Evolutionary conservation across 2,329 filamentous ascomycete genomes (phyloP), one percentile per base, ranked within the genome.

Genomic region (Trichophaea hybrida): DNA sequence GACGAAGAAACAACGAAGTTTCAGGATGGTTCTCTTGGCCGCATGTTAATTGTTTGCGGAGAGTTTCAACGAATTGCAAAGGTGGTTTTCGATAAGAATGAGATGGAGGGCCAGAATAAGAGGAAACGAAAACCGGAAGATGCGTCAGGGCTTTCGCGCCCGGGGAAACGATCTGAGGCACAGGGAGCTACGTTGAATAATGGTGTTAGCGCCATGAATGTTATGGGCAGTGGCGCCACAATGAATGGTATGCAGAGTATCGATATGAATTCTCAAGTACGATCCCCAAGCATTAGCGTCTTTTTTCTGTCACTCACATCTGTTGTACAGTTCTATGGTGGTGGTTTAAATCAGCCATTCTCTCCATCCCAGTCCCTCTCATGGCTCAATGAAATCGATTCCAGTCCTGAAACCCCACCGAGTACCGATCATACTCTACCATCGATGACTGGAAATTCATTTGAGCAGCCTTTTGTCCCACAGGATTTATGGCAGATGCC

Each of bases 51-150:
- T 31, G 85, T 97, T 1, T 97, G 91, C 72, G 82, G 87, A n/a
- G 93, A 98, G 69, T 98, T 98, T 68, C 90, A 95, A 71, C 83
- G 93, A 60, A 96, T 98, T 65, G 89, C 89, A 38, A 88, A 85
- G 69, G 82, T 89, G 2, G 88, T 95, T 6, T 83, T 97, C 50
- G 91, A 97, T 61, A 94, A 90, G 71, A 81, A 88, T 0, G 91
- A 97, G 70, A 88, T 85, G 69, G 91, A 97, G 55, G 81, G 86
- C 38, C 79, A 84, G 32, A 83, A 81, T 4, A 81, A 87, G 61
- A 82, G 88, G 59, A 97, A 97, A 76, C 82, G 91, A 62, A 96
- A 94, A 77, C 82, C 79, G 62, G 76, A 81, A 49, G 82, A 84
- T 53, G 10, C 4, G 6, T 24, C 10, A 12, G 13, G 17, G 2